Evolutionary conservation across 306 rosid genomes (phyloP).

Genomic region (Lathyrus tuberosus): DNA sequence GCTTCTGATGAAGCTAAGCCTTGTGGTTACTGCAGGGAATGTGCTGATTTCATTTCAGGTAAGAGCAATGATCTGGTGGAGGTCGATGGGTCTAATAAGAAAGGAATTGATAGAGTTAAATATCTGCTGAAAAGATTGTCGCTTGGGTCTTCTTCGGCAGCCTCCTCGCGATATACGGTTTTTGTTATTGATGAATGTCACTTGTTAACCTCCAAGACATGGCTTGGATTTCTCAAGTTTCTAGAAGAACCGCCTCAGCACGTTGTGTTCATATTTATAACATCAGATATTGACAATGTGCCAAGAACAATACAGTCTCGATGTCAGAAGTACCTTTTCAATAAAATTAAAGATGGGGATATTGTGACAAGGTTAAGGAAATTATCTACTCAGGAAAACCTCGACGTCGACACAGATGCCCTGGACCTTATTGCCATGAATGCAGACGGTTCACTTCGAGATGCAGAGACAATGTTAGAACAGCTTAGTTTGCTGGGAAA

Average conservation of each 20-base stretch:
- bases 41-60: conserved; percentile 69
- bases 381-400: conserved; percentile 70
- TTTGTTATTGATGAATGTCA: conserved; percentile 95
- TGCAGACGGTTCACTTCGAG: conserved; percentile 98
- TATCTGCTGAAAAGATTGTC: conserved; percentile 63
- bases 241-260: conserved; percentile 85
- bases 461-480: conserved; percentile 97
- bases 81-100: conserved; percentile 84
- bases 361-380: conserved; percentile 75
- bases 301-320: conserved; percentile 90
- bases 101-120: conserved; percentile 79
- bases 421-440: conserved; percentile 88
- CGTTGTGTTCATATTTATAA: conserved; percentile 79
- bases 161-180: conserved; percentile 62
- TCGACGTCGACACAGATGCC: conserved; percentile 88
- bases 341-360: conserved; percentile 89
- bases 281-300: conserved; percentile 90
- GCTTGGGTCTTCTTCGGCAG: conserved; percentile 47
- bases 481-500: conserved; percentile 94
- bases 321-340: conserved; percentile 89
- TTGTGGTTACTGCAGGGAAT: conserved; percentile 90
- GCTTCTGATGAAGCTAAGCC: conserved; percentile 79
- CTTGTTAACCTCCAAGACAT: conserved; percentile 81
- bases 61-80: conserved; percentile 73
- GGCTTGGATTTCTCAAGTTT: conserved; percentile 92